Evolutionary conservation across 306 rosid species (phyloP), one percentile per base, ranked within the genome.

Genomic region (Chamaecrista fasciculata): DNA sequence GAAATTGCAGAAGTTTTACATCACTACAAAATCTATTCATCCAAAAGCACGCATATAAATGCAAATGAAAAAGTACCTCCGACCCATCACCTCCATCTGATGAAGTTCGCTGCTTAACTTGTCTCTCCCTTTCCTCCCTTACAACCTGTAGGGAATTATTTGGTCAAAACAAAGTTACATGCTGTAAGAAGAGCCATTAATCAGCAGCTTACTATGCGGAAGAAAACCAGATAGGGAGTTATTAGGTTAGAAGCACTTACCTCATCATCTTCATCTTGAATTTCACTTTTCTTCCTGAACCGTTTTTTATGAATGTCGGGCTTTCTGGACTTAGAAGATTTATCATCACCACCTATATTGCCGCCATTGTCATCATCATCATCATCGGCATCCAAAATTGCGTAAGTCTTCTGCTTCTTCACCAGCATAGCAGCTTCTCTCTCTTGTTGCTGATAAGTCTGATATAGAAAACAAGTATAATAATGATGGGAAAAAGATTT

Each of bases 401-500:
- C 64, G 59, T 86, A 94, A 20, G 95, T 82, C 81, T 69, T 79
- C 81, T 91, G 96, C 83, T 85, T 88, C 71, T 73, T 86, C 18
- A 60, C 96, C 79, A 94, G 67, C 85, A 85, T 69, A 12, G 87
- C 92, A 65, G 95, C 97, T 73, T 88, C 97, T 80, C 87, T 85
- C 79, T 91, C 99, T 78, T 94, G 95, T 70, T 79, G 84, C 73
- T 88, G 91, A 80, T 91, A 94, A 66, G 53, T 77, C 98, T 93
- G 84, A 78, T 48, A 70, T 2, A 75, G 18, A 80, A 42, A 67
- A 59, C 28, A 62, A 47, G 0, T 71, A 59, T 49, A 60, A 66
- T 21, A 47, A 72, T 64, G 72, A 42, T 37, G 44, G 10, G 10
- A 69, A 62, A 46, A 5, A 70, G 39, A 75, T 6, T 36, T 20